Evolutionary conservation across 495 filamentous ascomycete species (phyloP), one percentile per base, ranked within the genome.

Genomic region (Penicillium arizonense): DNA sequence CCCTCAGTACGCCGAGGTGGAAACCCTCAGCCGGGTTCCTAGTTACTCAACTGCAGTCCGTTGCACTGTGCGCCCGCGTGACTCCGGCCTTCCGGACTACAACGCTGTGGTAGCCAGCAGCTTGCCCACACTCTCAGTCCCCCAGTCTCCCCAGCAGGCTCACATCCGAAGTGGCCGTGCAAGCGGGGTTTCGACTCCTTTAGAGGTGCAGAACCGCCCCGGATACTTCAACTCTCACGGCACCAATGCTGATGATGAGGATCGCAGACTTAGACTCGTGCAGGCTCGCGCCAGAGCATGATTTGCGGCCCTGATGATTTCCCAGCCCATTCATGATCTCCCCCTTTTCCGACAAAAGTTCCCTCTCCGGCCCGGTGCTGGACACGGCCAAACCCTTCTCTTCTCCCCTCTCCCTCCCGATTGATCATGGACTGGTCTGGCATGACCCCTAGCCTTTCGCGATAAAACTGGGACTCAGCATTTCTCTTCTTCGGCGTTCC

Each of bases 1-100:
- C 48, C 73, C 82, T 21, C 86, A 90, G 53, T 83, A 77, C 47
- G 69, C 77, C 21, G 82, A 87, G 56, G 71, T 86, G 28, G 80
- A 82, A 50, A 76, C 79, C 35, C 71, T 93, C 16, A 86, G 79
- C 57, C 87, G 85, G 44, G 88, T 94, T 7, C 90, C 90, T 4
- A 90, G 86, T 44, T 96, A 96, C 64, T 75, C 80, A 4, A 92
- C 90, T 11, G 90, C 90, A 1, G 77, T 91, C 14, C 82, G 77
- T 40, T 76, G 83, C 1, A 78, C 80, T 9, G 70, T 82, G 13
- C 77, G 77, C 36, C 75, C 76, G 12, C 73, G 60, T 38, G 79
- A 77, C 37, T 67, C 67, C 3, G 62, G 56, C 14, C 68, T 85
- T 23, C 82, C 82, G 2, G 76, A 75, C 47, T 85, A 85, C 61